These are phyloP conservation scores for Clohesyomyces aquaticus DNA, from an alignment of 495 filamentous ascomycete species.

Conservation along the genomic window DNA sequence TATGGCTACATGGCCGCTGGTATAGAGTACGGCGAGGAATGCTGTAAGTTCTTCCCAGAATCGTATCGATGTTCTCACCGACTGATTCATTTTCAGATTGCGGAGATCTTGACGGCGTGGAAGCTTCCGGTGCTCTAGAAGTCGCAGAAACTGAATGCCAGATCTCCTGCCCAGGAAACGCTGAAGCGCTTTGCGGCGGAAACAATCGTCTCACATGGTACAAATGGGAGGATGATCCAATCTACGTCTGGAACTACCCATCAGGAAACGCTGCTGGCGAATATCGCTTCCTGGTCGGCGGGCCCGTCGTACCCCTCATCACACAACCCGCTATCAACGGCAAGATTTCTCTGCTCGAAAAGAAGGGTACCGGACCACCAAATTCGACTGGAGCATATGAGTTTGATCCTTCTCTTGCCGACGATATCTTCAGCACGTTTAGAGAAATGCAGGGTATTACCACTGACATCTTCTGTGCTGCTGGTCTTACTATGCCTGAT, in stretches of 20 bases:
- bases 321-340: constrained; percentile 61
- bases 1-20: constrained; percentile 24
- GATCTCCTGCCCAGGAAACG: constrained; percentile 51
- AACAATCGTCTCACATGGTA: constrained; percentile 59
- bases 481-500: constrained; percentile 63
- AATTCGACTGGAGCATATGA: constrained; percentile 70
- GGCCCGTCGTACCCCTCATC: constrained; percentile 66
- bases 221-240: constrained; percentile 57
- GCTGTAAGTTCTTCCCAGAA: constrained; percentile 44
- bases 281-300: constrained; percentile 63
- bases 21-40: constrained; percentile 33
- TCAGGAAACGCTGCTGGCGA: constrained; percentile 57
- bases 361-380: constrained; percentile 58
- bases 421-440: constrained; percentile 57
- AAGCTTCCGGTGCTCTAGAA: background rate
- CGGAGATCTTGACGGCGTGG: constrained; percentile 8
- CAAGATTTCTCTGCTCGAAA: constrained; percentile 68
- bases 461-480: constrained; percentile 68
- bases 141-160: constrained; percentile 4
- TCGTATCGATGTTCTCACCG: no score
- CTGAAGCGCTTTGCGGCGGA: constrained; percentile 59
- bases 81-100: constrained; percentile 8
- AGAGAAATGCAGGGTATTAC: constrained; percentile 61
- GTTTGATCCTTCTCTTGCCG: constrained; percentile 56
- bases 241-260: constrained; percentile 60